These are phyloP conservation scores for Rhynchosporium agropyri DNA, from an alignment of 2,329 filamentous ascomycete species.

Conservation along the genomic window DNA sequence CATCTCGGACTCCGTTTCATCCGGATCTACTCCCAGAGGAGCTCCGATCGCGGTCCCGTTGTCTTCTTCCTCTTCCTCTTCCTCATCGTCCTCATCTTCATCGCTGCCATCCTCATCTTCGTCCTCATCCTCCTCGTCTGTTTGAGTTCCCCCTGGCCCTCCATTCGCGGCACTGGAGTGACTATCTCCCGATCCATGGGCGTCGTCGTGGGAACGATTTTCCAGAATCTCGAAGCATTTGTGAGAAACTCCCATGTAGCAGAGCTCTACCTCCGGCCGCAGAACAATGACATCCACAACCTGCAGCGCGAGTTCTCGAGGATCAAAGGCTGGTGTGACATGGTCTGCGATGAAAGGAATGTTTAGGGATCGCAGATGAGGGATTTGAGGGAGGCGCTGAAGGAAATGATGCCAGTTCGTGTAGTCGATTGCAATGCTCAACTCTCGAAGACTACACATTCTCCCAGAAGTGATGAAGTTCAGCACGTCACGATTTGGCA, in stretches of 20 bases:
- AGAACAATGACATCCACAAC: slow-evolving; percentile 78
- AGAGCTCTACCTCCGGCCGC: slow-evolving; percentile 73
- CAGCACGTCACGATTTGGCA: slow-evolving; percentile 68
- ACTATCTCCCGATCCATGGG: slow-evolving; percentile 33
- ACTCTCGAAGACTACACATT: slow-evolving; percentile 71
- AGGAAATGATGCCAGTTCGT: slow-evolving; percentile 83
- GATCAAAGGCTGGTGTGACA: slow-evolving; percentile 57
- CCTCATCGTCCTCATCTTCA: slow-evolving; percentile 50
- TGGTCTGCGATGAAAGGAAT: slow-evolving; percentile 69
- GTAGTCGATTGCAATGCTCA: slow-evolving; percentile 73
- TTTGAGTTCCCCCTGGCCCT: slow-evolving; percentile 42
- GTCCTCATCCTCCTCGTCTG: slow-evolving; percentile 52
- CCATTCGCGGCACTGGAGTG: slow-evolving; percentile 42
- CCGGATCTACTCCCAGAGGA: slow-evolving; percentile 40
- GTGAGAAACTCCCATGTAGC: slow-evolving; percentile 73
- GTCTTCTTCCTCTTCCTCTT: slow-evolving; percentile 46
- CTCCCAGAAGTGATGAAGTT: slow-evolving; percentile 75
- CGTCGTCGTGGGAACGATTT: slow-evolving; percentile 52
- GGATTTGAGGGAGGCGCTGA: slow-evolving; percentile 70
- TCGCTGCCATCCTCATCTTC: slow-evolving; percentile 52
- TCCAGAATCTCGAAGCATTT: slow-evolving; percentile 86
- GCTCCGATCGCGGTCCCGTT: slow-evolving; percentile 41
- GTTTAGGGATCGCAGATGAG: slow-evolving; percentile 71
- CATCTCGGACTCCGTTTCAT: slow-evolving; percentile 44
- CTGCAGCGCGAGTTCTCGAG: slow-evolving; percentile 73